Evolutionary conservation across 192 early-diverging fungal genomes (phyloP).

Genomic region (Podila epigama): DNA sequence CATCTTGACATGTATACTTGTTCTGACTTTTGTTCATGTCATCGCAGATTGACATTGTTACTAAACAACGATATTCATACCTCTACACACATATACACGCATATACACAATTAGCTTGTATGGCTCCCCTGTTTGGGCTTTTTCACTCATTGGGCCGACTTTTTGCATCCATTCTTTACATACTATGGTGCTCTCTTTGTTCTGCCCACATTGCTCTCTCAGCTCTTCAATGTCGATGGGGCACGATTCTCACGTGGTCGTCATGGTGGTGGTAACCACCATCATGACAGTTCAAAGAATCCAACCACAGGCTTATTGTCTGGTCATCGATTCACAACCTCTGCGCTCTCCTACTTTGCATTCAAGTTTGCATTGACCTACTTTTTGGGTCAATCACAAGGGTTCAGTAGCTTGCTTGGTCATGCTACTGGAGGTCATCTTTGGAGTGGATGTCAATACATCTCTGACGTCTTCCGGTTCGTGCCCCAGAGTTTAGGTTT

Average conservation of each 20-base stretch:
- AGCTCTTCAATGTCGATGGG: conserved; percentile 37
- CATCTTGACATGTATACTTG: too few species aligned
- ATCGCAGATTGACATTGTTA: too few species aligned
- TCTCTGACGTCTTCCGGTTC: conserved; percentile 14
- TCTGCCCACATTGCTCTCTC: conserved; percentile 26
- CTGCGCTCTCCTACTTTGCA: conserved; percentile 34
- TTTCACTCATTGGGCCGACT: conserved; percentile 34
- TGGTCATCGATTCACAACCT: conserved; percentile 9
- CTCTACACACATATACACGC: too few species aligned
- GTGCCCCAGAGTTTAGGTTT: conserved; percentile 5
- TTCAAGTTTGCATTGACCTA: conserved; percentile 45
- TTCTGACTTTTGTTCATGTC: too few species aligned
- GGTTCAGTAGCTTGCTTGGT: background rate
- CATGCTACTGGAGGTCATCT: background rate
- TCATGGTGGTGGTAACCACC: background rate
- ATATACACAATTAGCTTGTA: background rate
- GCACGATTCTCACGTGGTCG: background rate
- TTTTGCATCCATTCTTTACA: conserved; percentile 30
- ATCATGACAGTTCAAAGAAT: background rate
- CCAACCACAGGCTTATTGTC: conserved; percentile 28
- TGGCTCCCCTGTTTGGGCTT: conserved; percentile 7
- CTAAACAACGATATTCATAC: too few species aligned
- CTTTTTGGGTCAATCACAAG: conserved; percentile 14
- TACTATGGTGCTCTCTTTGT: conserved; percentile 37
- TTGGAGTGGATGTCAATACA: conserved; percentile 1